These are phyloP conservation scores for Sphagnum fallax DNA, from an alignment of 228 moss, liverwort and hornwort species.

Conservation along the genomic window DNA sequence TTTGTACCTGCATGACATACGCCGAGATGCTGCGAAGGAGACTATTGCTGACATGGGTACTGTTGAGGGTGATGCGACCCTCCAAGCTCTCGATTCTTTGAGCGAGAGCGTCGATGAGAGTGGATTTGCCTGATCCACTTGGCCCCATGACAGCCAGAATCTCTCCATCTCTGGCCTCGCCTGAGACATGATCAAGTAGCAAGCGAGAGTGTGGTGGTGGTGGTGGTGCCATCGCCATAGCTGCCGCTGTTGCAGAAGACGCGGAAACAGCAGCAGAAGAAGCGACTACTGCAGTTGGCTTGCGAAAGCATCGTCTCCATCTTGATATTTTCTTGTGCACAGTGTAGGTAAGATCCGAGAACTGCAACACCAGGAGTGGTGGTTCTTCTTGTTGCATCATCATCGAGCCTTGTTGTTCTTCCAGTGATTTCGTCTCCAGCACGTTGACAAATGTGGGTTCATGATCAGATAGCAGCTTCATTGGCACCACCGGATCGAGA, in stretches of 20 bases:
- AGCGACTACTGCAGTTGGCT: conserved; percentile 2
- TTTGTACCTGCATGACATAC: conserved; percentile 45
- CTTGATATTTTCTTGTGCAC: conserved; percentile 38
- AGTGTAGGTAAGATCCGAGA: conserved; percentile 66
- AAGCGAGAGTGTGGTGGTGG: conserved; percentile 21
- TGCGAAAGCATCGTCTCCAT: conserved; percentile 13
- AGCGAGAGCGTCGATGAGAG: conserved; percentile 84
- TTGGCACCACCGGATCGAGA: neutral
- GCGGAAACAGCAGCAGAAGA: neutral
- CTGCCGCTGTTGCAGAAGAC: conserved; percentile 1
- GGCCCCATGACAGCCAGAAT: conserved; percentile 93
- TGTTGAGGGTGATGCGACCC: conserved; percentile 74
- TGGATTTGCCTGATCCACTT: conserved; percentile 84
- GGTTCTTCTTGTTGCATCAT: neutral
- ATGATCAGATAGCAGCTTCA: neutral
- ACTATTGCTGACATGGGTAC: conserved; percentile 37
- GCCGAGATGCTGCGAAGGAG: conserved; percentile 48
- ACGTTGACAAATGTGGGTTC: neutral
- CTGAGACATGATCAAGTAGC: conserved; percentile 60
- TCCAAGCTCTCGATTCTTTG: conserved; percentile 61
- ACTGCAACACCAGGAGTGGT: conserved; percentile 40
- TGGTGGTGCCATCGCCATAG: conserved; percentile 10
- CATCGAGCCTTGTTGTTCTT: conserved; percentile 9
- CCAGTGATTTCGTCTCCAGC: conserved; percentile 9
- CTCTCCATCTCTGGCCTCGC: conserved; percentile 80